phyloP scores from a whole-genome alignment of 352 stramenopile species.

The Globisporangium alternatum region DNA sequence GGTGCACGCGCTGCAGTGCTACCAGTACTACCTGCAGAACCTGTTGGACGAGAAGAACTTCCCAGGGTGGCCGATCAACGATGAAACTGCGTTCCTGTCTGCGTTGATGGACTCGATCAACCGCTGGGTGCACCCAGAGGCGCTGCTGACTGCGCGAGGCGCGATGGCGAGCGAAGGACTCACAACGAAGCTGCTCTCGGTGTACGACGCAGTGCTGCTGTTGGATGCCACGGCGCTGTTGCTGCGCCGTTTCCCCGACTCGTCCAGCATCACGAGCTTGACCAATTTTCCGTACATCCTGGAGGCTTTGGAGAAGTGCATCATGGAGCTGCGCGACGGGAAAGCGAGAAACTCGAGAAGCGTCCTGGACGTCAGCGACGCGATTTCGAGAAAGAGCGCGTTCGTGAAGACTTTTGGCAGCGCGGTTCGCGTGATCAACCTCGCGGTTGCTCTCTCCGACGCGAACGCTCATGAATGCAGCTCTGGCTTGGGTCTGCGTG shows the following conservation, averaged over 20 bases:
- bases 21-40: constrained; percentile 89
- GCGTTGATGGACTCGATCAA: constrained; percentile 75
- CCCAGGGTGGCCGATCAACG: constrained; percentile 87
- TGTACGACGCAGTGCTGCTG: constrained; percentile 72
- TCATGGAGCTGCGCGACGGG: constrained; percentile 65
- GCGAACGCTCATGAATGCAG: constrained; percentile 76
- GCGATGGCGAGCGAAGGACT: constrained; percentile 38
- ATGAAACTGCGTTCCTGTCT: constrained; percentile 69
- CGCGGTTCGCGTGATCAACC: constrained; percentile 74
- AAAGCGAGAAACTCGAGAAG: constrained; percentile 33
- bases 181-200: constrained; percentile 60
- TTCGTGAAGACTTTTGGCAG: constrained; percentile 72
- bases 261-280: constrained; percentile 53
- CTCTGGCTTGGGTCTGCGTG: constrained; percentile 64
- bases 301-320: constrained; percentile 78
- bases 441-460: constrained; percentile 68
- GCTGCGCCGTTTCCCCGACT: constrained; percentile 71
- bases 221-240: constrained; percentile 68
- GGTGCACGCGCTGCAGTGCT: constrained; percentile 83
- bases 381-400: constrained; percentile 52
- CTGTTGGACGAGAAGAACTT: constrained; percentile 82
- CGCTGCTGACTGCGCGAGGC: constrained; percentile 36
- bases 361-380: constrained; percentile 52
- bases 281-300: constrained; percentile 68
- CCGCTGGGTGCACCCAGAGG: constrained; percentile 70